phyloP scores from a whole-genome alignment of 768 basidiomycete genomes.

The Leucocoprinus sp. region DNA sequence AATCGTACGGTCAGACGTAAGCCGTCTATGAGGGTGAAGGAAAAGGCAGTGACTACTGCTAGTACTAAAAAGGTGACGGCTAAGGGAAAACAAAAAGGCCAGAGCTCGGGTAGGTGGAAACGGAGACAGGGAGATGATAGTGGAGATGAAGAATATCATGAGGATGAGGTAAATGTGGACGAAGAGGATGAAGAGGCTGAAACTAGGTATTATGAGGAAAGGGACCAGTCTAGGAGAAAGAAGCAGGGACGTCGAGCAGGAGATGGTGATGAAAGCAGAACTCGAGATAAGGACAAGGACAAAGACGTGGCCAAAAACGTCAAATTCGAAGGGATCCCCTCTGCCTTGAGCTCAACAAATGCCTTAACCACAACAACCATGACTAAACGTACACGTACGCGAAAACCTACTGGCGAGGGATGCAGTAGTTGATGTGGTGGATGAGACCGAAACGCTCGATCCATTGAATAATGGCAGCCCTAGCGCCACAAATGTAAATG shows the following conservation, averaged over 20 bases:
- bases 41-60: background rate
- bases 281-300: constrained; percentile 17
- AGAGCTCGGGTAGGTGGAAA: constrained; percentile 17
- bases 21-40: background rate
- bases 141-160: constrained; percentile 16
- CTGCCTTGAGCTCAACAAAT: background rate
- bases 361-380: constrained; percentile 7
- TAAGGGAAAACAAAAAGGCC: constrained; percentile 17
- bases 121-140: constrained; percentile 11
- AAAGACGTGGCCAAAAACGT: constrained; percentile 1
- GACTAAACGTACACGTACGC: constrained; percentile 22
- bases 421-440: constrained; percentile 24
- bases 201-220: constrained; percentile 17
- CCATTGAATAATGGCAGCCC: constrained; percentile 12
- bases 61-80: constrained; percentile 9
- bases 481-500: background rate
- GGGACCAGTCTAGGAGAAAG: constrained; percentile 16
- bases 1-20: background rate
- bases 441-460: constrained; percentile 23
- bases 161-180: constrained; percentile 18
- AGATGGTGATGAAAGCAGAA: constrained; percentile 13
- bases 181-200: constrained; percentile 18
- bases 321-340: constrained; percentile 9
- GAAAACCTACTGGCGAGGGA: constrained; percentile 25
- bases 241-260: constrained; percentile 15